Conservation (phyloP, 2,329 filamentous ascomycete genomes). For the Alternaria gansuensis region DNA sequence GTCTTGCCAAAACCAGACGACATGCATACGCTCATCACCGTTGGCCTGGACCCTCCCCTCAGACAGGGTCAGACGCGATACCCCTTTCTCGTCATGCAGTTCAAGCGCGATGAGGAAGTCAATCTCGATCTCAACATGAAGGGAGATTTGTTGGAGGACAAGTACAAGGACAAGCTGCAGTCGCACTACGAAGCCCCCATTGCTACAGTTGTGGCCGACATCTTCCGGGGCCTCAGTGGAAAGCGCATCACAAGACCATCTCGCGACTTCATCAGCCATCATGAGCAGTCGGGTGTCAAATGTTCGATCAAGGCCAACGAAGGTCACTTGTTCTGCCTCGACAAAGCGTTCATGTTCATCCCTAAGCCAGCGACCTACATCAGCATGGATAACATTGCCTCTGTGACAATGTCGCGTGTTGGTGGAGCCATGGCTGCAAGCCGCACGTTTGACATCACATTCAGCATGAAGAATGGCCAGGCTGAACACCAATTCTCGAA, state of each 20-base stretch:
- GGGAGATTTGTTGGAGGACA: conserved; percentile 81
- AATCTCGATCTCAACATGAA: conserved; percentile 96
- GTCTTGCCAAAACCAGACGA: conserved; percentile 98
- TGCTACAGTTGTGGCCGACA: conserved; percentile 91
- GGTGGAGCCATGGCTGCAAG: conserved; percentile 92
- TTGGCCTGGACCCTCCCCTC: conserved; percentile 92
- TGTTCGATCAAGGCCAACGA: conserved; percentile 99
- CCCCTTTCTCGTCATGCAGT: conserved; percentile 98
- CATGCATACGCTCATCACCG: conserved; percentile 90
- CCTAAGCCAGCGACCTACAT: conserved; percentile 98
- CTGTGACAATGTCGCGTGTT: conserved; percentile 94
- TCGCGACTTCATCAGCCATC: conserved; percentile 93
- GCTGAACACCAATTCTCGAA: conserved; percentile 97
- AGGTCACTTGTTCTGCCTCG: conserved; percentile 94
- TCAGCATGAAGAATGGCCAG: conserved; percentile 85
- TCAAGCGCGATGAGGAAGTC: conserved; percentile 97
- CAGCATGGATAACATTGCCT: conserved; percentile 89
- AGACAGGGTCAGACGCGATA: conserved; percentile 98
- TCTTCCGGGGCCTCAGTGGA: conserved; percentile 91
- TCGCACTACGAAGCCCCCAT: conserved; percentile 88
- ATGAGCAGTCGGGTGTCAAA: conserved; percentile 94
- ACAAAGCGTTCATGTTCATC: conserved; percentile 99
- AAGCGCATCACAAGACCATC: conserved; percentile 96
- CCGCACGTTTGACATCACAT: conserved; percentile 96
- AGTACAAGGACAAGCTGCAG: conserved; percentile 90